These are phyloP conservation scores for Xylaria telfairii DNA, from an alignment of 495 filamentous ascomycete genomes.

Conservation along the genomic window DNA sequence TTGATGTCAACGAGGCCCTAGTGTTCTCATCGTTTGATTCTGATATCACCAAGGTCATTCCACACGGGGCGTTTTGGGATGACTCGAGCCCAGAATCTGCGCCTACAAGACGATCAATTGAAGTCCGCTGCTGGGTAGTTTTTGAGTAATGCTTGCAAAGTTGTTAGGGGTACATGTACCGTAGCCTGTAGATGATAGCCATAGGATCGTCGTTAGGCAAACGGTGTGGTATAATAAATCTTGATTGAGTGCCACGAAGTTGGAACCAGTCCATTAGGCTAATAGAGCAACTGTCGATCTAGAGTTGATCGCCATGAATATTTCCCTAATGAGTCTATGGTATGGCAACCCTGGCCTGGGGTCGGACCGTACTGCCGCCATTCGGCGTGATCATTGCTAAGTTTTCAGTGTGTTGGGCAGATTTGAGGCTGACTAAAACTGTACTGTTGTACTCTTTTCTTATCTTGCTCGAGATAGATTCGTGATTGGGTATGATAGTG, in stretches of 20 bases:
- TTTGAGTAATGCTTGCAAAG: slow-evolving; percentile 29
- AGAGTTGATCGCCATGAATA: background rate
- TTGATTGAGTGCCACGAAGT: slow-evolving; percentile 5
- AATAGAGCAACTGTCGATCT: background rate
- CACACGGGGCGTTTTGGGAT: slow-evolving; percentile 41
- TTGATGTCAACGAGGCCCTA: slow-evolving; percentile 41
- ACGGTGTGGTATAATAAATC: background rate
- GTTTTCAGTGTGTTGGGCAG: background rate
- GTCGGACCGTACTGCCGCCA: slow-evolving; percentile 11
- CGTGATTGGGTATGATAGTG: background rate
- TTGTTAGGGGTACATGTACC: background rate
- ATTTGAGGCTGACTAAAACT: background rate
- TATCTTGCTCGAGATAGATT: background rate
- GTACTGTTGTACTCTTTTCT: background rate
- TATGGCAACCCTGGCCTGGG: background rate
- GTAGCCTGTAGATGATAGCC: background rate
- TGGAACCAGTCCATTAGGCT: slow-evolving; percentile 4
- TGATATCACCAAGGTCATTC: slow-evolving; percentile 35
- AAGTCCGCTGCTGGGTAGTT: slow-evolving; percentile 41
- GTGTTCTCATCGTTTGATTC: slow-evolving; percentile 42
- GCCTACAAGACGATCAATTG: slow-evolving; percentile 37
- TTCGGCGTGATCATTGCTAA: background rate
- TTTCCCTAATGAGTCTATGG: background rate
- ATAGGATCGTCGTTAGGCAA: background rate
- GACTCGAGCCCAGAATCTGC: slow-evolving; percentile 33